Base-by-base conservation (phyloP, 1,284 basidiomycete genomes). In the Austroboletus niveus region DNA sequence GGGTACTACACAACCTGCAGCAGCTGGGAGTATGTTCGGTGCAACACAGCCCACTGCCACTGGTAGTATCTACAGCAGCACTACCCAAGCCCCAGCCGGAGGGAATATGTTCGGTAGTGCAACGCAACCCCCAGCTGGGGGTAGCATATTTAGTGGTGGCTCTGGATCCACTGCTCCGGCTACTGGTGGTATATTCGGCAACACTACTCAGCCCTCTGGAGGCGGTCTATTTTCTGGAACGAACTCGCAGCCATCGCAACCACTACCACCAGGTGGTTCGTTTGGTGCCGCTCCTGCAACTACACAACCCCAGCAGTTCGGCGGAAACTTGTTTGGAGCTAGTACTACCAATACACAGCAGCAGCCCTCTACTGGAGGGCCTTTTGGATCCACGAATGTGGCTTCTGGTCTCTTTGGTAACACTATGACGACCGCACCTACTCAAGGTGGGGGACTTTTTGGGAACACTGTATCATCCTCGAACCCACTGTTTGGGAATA, bases 401-500 rank as follows among this genome's bases (percentile, higher is more conserved):
- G 51, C 57, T 15, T n/a, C 61, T 0, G 8, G 42, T 44, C 24
- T 46, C 31, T 60, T 60, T 52, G 51, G 60, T 24, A 20, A n/a
- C 15, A 35, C 58, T 11, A 8, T 47, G 15, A 57, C 57, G 45
- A 35, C 40, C 17, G 10, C 46, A 20, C 60, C 60, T 27, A 44
- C 42, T 3, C 60, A 55, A 47, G 52, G 55, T 4, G 54, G 62
- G 4, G 53, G 57, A 20, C 47, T 54, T 20, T 66, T 66, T 27
- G 63, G 55, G 41, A 55, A 20, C 43, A 50, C 62, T 14, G 57
- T 41, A 38, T 42, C 42, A 29, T 45, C 59, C 20, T 43, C 61
- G 29, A 61, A 61, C 35, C 61, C 61, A 48, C n/a, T 68, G 29
- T 70, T 64, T 34, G 63, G 61, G 58, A 57, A 55, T 59, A 59